These are phyloP conservation scores for Chimonanthus salicifolius DNA, from an alignment of 164 flowering plant species.

Conservation along the genomic window DNA sequence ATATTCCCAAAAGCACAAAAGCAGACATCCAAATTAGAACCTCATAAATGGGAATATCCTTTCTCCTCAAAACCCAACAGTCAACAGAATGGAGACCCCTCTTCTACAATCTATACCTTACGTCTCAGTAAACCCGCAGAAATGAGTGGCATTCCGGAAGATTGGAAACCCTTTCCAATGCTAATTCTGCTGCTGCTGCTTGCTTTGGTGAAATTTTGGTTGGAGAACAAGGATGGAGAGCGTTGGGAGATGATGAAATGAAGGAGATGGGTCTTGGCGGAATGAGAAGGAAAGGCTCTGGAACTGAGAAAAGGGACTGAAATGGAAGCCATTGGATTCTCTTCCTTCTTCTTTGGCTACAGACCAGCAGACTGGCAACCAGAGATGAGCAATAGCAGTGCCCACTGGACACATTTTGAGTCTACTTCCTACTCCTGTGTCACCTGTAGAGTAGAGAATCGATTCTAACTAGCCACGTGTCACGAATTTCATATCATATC, in stretches of 20 bases:
- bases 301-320: conserved; percentile 8
- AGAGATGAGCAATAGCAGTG: not conserved
- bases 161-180: not conserved
- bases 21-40: not conserved
- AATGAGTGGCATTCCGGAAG: conserved; percentile 1
- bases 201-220: not conserved
- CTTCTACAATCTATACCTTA: conserved; percentile 4
- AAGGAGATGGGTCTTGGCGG: conserved; percentile 10
- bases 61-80: not conserved
- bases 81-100: no score
- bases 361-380: not conserved
- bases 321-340: conserved; percentile 8
- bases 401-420: not conserved
- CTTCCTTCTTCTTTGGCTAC: not conserved
- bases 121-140: not conserved
- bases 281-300: not conserved
- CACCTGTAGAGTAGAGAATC: not conserved
- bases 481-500: not conserved
- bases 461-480: not conserved
- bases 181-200: conserved; percentile 1
- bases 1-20: not conserved
- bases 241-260: not conserved
- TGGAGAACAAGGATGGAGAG: not conserved
- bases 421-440: not conserved
- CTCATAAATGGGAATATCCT: not conserved